Conservation (phyloP, 345 rosid genomes). For the Gossypium australe region DNA sequence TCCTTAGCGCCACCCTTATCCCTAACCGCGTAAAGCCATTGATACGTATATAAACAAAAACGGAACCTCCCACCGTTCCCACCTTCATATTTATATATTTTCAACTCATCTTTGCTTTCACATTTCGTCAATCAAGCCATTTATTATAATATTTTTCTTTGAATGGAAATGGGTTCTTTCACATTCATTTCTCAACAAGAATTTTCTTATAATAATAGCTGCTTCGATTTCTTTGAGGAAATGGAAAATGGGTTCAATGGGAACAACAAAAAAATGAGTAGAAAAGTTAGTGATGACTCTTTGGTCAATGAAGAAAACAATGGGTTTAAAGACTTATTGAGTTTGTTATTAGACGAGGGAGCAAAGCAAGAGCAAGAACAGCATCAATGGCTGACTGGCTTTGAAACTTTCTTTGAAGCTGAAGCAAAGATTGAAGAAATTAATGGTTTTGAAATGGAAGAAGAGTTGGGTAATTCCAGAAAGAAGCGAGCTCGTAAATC, state of each 20-base stretch:
- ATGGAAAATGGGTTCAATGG: slow-evolving; percentile 26
- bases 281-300: slow-evolving; percentile 28
- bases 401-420: slow-evolving; percentile 35
- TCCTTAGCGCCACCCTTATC: slow-evolving; percentile 13
- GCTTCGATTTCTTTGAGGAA: slow-evolving; percentile 18
- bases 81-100: slow-evolving; percentile 10
- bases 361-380: slow-evolving; percentile 49
- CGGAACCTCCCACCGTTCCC: slow-evolving; percentile 15
- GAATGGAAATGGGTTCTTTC: slow-evolving; percentile 59
- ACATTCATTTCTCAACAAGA: slow-evolving; percentile 57
- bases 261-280: slow-evolving; percentile 34
- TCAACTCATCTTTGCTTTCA: slow-evolving; percentile 27
- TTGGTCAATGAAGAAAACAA: slow-evolving; percentile 4
- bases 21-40: slow-evolving; percentile 11
- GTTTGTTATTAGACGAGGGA: slow-evolving; percentile 53
- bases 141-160: background rate
- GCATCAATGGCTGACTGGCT: slow-evolving; percentile 31
- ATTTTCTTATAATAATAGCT: slow-evolving; percentile 23
- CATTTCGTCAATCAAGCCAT: slow-evolving; percentile 30
- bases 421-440: slow-evolving; percentile 30
- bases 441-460: slow-evolving; percentile 31
- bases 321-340: slow-evolving; percentile 35
- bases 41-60: slow-evolving; percentile 21
- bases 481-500: slow-evolving; percentile 40
- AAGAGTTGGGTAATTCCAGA: slow-evolving; percentile 24